These are phyloP conservation scores for Hygrophoropsis aurantiaca DNA, from an alignment of 768 basidiomycete species.

Conservation along the genomic window DNA sequence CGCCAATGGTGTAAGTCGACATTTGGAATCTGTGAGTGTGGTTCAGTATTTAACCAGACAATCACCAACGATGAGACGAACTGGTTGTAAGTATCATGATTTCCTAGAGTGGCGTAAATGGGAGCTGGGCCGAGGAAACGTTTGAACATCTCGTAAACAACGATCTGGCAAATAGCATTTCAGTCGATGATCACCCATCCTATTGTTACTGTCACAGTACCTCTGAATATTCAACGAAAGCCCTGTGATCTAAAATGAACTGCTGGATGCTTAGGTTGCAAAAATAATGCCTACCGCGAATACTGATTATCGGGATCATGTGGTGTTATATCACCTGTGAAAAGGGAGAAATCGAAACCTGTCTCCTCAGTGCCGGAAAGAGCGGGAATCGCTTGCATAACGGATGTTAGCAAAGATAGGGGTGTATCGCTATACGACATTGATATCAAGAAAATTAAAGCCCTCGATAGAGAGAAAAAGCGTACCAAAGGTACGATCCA, in stretches of 20 bases:
- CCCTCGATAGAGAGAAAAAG: not conserved
- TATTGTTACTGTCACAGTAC: conserved; percentile 26
- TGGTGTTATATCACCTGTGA: conserved; percentile 72
- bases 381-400: conserved; percentile 63
- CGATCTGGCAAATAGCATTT: conserved; percentile 35
- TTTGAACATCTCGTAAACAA: conserved; percentile 64
- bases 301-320: conserved; percentile 71
- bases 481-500: conserved; percentile 56
- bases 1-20: conserved; percentile 39
- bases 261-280: not conserved
- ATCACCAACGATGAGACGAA: conserved; percentile 25
- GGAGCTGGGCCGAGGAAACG: conserved; percentile 57
- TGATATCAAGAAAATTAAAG: not conserved
- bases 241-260: conserved; percentile 31
- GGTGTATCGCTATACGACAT: conserved; percentile 52
- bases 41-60: not conserved
- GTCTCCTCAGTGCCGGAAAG: conserved; percentile 57
- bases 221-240: conserved; percentile 60
- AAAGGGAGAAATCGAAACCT: conserved; percentile 65
- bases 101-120: conserved; percentile 69
- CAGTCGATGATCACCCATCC: not conserved
- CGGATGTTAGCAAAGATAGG: conserved; percentile 52
- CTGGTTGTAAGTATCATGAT: conserved; percentile 75
- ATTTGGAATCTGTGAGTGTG: conserved; percentile 23
- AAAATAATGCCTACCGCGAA: conserved; percentile 41